These are phyloP conservation scores for Sporothrix brasiliensis DNA, from an alignment of 2,329 filamentous ascomycete species.

Conservation along the genomic window DNA sequence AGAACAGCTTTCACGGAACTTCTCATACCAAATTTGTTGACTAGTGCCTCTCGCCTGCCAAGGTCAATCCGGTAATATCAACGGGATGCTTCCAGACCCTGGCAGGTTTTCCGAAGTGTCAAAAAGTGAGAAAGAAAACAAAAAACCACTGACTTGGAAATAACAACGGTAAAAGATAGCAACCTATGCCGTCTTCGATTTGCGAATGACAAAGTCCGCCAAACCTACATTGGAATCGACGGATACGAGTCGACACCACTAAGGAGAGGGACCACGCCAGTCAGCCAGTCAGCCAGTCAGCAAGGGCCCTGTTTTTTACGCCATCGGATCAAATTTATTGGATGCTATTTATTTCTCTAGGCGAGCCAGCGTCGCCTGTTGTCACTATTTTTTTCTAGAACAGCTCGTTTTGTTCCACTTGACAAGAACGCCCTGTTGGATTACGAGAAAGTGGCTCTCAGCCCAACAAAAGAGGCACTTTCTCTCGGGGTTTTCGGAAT, in stretches of 20 bases:
- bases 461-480: neutral
- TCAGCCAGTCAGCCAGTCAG: slow-evolving; percentile 1
- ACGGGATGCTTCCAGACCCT: slow-evolving; percentile 1
- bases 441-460: slow-evolving; percentile 6
- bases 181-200: neutral
- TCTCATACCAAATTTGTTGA: neutral
- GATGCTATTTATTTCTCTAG: neutral
- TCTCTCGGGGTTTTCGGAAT: neutral
- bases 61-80: neutral
- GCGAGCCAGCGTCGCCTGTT: neutral
- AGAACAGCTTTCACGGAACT: slow-evolving; percentile 12
- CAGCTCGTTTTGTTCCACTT: neutral
- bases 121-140: too few relatives aligned
- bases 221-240: neutral
- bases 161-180: neutral
- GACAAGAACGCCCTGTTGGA: neutral
- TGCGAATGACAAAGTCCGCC: neutral
- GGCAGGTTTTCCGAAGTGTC: neutral
- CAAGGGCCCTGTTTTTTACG: slow-evolving; percentile 5
- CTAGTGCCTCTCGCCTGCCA: neutral
- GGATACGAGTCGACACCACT: slow-evolving; percentile 6
- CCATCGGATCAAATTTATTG: neutral
- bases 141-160: neutral
- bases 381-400: neutral
- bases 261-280: neutral